Conservation (phyloP, 1,284 basidiomycete species). For the Papiliotrema flavescens region DNA sequence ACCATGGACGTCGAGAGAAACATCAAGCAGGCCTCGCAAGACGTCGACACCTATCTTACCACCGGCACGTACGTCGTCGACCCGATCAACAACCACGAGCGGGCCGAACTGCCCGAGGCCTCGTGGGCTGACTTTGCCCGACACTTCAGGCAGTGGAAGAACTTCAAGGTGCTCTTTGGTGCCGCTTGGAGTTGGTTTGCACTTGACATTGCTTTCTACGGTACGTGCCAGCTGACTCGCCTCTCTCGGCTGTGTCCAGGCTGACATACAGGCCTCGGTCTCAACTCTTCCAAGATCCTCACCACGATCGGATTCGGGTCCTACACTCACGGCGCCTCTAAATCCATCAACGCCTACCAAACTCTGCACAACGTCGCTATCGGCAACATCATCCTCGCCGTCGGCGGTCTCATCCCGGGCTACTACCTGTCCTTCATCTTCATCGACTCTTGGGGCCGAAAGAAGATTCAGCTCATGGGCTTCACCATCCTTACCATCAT, state of each 20-base stretch:
- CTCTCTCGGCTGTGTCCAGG: neutral
- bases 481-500: slow-evolving; percentile 58
- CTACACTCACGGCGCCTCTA: slow-evolving; percentile 41
- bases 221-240: neutral
- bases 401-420: slow-evolving; percentile 55
- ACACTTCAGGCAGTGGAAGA: slow-evolving; percentile 52
- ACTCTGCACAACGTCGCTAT: slow-evolving; percentile 49
- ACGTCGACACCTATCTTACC: slow-evolving; percentile 62
- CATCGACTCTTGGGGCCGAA: slow-evolving; percentile 48
- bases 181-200: slow-evolving; percentile 65
- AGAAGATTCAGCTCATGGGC: slow-evolving; percentile 63
- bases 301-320: slow-evolving; percentile 54
- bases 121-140: slow-evolving; percentile 60
- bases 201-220: slow-evolving; percentile 71
- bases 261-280: slow-evolving; percentile 55
- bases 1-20: slow-evolving; percentile 87
- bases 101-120: slow-evolving; percentile 63
- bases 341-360: slow-evolving; percentile 44
- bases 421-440: slow-evolving; percentile 48
- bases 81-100: slow-evolving; percentile 58
- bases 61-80: slow-evolving; percentile 56
- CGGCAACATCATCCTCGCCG: slow-evolving; percentile 62
- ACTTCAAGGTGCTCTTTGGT: slow-evolving; percentile 53
- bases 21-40: slow-evolving; percentile 64
- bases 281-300: slow-evolving; percentile 68